Conservation (phyloP, 2,329 filamentous ascomycete genomes). For the Penicillium hesseltinei region DNA sequence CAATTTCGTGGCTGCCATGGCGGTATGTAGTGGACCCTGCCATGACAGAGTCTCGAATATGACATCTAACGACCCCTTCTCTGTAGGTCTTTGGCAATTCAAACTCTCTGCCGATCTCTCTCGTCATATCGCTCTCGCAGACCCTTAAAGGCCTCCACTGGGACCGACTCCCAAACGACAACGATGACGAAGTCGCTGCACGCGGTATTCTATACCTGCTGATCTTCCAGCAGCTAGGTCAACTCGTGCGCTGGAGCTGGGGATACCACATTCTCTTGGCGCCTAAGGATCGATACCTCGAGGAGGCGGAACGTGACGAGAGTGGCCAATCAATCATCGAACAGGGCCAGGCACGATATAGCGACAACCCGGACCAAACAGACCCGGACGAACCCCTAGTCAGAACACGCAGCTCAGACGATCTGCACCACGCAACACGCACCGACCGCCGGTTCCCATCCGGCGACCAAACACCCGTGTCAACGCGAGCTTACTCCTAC, state of each 20-base stretch:
- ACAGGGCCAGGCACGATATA: slow-evolving; percentile 41
- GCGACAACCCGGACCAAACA: slow-evolving; percentile 39
- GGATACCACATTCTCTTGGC: slow-evolving; percentile 94
- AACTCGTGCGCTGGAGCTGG: slow-evolving; percentile 96
- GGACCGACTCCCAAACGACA: slow-evolving; percentile 86
- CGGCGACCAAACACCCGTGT: slow-evolving; percentile 43
- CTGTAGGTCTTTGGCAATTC: slow-evolving; percentile 87
- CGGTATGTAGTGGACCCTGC: slow-evolving; percentile 48
- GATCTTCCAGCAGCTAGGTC: slow-evolving; percentile 96
- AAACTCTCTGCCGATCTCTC: slow-evolving; percentile 93
- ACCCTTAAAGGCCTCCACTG: slow-evolving; percentile 91
- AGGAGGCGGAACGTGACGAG: slow-evolving; percentile 41
- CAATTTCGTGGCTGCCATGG: slow-evolving; percentile 98
- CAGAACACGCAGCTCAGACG: slow-evolving; percentile 34
- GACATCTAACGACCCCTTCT: neutral
- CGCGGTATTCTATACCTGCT: slow-evolving; percentile 92
- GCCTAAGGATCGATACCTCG: slow-evolving; percentile 62
- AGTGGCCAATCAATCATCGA: slow-evolving; percentile 34
- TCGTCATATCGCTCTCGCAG: slow-evolving; percentile 89
- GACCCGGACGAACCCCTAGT: slow-evolving; percentile 39
- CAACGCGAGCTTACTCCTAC: slow-evolving; percentile 33
- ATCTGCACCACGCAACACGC: slow-evolving; percentile 19
- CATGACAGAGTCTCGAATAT: neutral
- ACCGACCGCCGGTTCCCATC: slow-evolving; percentile 33
- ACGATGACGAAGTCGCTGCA: slow-evolving; percentile 90